A percentile compares a stretch with the other conserved stretches of the same genome.
Evolutionary conservation across 2,329 filamentous ascomycete species (phyloP).

Genomic region (Aspergillus novoparasiticus): DNA sequence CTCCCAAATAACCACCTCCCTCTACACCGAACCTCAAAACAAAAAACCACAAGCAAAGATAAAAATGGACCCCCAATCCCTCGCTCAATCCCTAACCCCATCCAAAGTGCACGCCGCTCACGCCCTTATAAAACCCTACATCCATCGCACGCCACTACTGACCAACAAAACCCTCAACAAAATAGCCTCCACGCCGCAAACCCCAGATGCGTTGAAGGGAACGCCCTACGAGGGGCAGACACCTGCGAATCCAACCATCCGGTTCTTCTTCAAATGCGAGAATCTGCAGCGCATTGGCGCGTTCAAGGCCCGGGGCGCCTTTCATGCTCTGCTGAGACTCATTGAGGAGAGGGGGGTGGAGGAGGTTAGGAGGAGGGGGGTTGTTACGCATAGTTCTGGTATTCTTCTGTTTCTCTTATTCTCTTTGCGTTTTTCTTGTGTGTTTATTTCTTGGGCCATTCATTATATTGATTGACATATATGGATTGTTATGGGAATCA

Average conservation of each 20-base stretch:
- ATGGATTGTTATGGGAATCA: background rate
- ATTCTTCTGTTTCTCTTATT: conserved; percentile 19
- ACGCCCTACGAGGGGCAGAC: conserved; percentile 60
- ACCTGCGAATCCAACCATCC: conserved; percentile 67
- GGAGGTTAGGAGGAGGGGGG: conserved; percentile 66
- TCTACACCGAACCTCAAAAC: background rate
- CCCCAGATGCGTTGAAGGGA: conserved; percentile 53
- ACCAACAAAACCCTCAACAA: conserved; percentile 74
- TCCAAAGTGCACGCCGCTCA: conserved; percentile 72
- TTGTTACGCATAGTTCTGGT: conserved; percentile 91
- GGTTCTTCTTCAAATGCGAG: conserved; percentile 93
- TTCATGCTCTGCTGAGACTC: conserved; percentile 77
- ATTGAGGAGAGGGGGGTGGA: conserved; percentile 64
- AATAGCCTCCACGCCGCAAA: conserved; percentile 73
- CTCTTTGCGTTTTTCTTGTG: background rate
- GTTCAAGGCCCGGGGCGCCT: conserved; percentile 90
- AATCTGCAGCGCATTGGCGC: conserved; percentile 88
- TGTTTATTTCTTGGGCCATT: background rate
- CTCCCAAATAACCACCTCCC: background rate
- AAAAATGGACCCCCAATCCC: background rate
- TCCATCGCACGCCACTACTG: conserved; percentile 82
- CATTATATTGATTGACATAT: background rate
- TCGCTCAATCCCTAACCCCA: conserved; percentile 62
- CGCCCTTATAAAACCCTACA: conserved; percentile 69
- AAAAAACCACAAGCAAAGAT: background rate